Conservation (phyloP, 148 eudicot species). For the Camellia japonica region DNA sequence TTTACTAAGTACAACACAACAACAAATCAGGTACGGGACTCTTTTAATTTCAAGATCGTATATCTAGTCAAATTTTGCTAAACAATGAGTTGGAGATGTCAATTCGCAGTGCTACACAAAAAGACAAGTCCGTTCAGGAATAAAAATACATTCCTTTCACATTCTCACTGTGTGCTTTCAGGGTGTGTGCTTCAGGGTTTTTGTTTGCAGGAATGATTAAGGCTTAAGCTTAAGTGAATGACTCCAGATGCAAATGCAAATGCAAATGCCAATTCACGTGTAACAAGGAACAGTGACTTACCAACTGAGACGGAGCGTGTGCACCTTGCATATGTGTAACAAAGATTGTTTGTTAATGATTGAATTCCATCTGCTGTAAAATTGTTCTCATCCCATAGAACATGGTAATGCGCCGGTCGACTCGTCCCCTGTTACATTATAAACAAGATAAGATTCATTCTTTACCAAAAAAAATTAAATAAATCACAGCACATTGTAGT, state of each 20-base stretch:
- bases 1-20: no score
- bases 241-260: neutral
- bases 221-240: neutral
- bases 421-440: constrained; percentile 62
- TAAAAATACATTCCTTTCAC: no score
- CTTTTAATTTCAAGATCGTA: no score
- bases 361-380: constrained; percentile 81
- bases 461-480: neutral
- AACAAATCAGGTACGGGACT: no score
- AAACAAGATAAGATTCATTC: neutral
- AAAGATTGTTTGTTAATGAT: constrained; percentile 68
- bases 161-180: neutral
- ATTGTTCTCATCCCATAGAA: constrained; percentile 85
- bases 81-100: neutral
- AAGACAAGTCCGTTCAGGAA: no score
- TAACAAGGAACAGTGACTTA: constrained; percentile 15
- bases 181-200: no score
- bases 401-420: constrained; percentile 88
- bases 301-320: constrained; percentile 73
- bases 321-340: constrained; percentile 89
- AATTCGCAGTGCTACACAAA: no score
- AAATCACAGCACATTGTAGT: neutral
- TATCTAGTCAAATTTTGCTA: no score
- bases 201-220: no score
- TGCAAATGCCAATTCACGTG: neutral